These are phyloP conservation scores for Liquidambar formosana DNA, from an alignment of 164 flowering plant genomes.

Conservation along the genomic window DNA sequence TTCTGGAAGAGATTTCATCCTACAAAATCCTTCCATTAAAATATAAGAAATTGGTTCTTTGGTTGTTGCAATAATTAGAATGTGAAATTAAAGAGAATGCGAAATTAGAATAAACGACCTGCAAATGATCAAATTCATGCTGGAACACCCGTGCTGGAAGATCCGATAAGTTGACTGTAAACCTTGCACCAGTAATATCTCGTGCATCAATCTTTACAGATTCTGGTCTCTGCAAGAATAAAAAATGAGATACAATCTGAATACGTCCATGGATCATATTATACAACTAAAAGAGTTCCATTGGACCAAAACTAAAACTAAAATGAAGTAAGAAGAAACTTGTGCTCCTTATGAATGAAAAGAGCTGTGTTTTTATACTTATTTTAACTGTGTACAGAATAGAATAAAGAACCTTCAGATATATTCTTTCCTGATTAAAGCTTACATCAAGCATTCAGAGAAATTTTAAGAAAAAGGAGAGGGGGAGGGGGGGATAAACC, in stretches of 20 bases:
- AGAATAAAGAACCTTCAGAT: neutral
- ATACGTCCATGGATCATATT: neutral
- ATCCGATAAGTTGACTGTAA: constrained; percentile 60
- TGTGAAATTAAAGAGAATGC: no score
- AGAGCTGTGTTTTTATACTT: no score
- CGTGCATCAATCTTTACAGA: constrained; percentile 84
- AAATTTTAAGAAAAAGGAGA: no score
- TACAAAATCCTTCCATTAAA: neutral
- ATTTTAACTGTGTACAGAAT: no score
- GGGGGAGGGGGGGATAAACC: no score
- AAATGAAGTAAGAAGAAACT: neutral
- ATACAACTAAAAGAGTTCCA: neutral
- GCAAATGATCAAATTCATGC: constrained; percentile 95
- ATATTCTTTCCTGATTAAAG: neutral
- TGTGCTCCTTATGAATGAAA: neutral
- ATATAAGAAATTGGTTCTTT: neutral
- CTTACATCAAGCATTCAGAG: neutral
- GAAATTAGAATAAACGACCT: constrained; percentile 41
- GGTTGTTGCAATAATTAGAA: neutral
- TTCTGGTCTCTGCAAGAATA: constrained; percentile 78
- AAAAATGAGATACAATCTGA: neutral
- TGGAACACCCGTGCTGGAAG: constrained; percentile 93
- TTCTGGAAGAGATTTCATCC: neutral
- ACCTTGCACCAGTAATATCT: constrained; percentile 76
- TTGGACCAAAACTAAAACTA: no score